phyloP scores from a whole-genome alignment of 129 eudicot species.

The Flaveria sonorensis region DNA sequence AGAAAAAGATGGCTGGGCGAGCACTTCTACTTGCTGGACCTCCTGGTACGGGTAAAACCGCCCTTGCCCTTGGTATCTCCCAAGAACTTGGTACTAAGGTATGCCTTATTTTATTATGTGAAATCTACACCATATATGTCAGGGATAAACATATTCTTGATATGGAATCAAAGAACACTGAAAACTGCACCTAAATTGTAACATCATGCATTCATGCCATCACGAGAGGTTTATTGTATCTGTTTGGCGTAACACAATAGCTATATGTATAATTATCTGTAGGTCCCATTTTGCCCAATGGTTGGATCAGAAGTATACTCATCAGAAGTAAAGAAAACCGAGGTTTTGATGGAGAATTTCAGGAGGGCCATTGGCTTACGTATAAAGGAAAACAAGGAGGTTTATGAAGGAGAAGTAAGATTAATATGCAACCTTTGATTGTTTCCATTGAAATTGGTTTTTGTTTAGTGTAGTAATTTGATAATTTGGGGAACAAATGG shows the following conservation, averaged over 20 bases:
- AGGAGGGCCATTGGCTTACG: constrained; percentile 97
- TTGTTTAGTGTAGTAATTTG: not conserved
- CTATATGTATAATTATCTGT: not conserved
- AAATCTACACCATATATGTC: too few relatives aligned
- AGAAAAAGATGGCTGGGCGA: constrained; percentile 96
- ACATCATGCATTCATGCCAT: too few relatives aligned
- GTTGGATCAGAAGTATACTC: constrained; percentile 99
- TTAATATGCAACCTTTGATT: not conserved
- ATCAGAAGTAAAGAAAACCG: constrained; percentile 97
- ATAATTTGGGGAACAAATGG: constrained; percentile 4
- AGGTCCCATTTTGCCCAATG: constrained; percentile 99
- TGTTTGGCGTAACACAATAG: too few relatives aligned
- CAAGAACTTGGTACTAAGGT: constrained; percentile 99
- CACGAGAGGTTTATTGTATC: too few relatives aligned
- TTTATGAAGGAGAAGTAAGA: constrained; percentile 97
- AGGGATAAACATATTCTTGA: too few relatives aligned
- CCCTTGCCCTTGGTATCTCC: constrained; percentile 88
- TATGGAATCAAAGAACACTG: too few relatives aligned
- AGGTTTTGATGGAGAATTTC: constrained; percentile 93
- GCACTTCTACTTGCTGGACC: constrained; percentile 94
- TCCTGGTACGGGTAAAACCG: constrained; percentile 98
- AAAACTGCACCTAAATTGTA: too few relatives aligned
- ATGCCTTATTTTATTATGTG: not conserved
- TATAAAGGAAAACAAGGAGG: constrained; percentile 95
- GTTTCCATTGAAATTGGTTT: not conserved